These are phyloP conservation scores for Pascua sp. DNA, from an alignment of 1,284 basidiomycete genomes.

Conservation along the genomic window DNA sequence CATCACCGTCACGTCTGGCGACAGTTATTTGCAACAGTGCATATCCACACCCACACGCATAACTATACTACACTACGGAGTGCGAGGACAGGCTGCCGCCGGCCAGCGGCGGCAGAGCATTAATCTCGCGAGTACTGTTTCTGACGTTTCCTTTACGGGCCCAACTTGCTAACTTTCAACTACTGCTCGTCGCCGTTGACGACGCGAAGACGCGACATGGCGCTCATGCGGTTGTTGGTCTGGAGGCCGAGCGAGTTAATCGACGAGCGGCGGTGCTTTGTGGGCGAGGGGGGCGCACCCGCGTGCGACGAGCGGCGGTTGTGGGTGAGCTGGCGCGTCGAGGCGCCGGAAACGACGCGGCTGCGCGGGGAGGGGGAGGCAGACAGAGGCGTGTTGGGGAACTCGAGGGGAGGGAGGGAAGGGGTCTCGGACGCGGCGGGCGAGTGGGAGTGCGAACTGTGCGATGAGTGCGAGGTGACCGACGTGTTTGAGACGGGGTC, in stretches of 20 bases:
- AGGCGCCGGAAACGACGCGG: neutral
- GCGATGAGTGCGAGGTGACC: constrained; percentile 15
- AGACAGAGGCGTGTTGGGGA: constrained; percentile 5
- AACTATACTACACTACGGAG: no score
- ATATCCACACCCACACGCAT: no score
- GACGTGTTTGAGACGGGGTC: constrained; percentile 6
- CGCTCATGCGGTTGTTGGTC: neutral
- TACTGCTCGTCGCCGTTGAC: constrained; percentile 4
- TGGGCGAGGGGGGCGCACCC: neutral
- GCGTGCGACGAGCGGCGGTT: neutral
- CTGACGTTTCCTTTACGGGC: no score
- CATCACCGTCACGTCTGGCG: no score
- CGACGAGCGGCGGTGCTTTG: neutral
- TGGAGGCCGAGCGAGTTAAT: neutral
- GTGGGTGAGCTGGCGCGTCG: constrained; percentile 1
- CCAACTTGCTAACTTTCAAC: no score
- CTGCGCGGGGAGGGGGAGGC: neutral
- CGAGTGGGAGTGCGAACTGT: neutral
- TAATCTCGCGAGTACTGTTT: no score
- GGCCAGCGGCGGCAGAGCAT: no score
- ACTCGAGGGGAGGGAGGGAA: constrained; percentile 12
- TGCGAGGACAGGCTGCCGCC: no score
- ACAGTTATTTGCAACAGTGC: no score
- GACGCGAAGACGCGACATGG: constrained; percentile 7
- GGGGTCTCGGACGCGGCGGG: neutral